Conservation (phyloP, 1,284 basidiomycete species). For the Malassezia pachydermatis region DNA sequence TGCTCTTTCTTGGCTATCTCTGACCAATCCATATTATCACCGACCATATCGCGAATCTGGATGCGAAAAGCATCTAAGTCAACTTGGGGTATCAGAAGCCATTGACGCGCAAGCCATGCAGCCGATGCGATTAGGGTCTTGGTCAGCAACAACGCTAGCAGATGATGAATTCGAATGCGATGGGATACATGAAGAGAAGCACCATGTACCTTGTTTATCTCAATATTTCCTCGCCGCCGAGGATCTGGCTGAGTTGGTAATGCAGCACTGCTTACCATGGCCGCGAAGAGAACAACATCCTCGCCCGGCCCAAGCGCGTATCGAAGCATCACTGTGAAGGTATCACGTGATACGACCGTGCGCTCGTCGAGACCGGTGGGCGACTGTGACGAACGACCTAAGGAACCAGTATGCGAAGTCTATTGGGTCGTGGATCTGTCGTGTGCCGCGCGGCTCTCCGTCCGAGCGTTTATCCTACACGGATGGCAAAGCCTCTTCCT, state of each 20-base stretch:
- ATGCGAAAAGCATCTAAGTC: constrained; percentile 17
- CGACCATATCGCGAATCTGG: constrained; percentile 9
- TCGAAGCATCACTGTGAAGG: constrained; percentile 1
- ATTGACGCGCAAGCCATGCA: constrained; percentile 38
- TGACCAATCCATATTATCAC: not conserved
- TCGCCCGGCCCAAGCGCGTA: too few species aligned
- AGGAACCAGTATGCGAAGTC: too few species aligned
- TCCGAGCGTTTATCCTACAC: not conserved
- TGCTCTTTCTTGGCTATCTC: not conserved
- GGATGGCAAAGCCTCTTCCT: too few species aligned
- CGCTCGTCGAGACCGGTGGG: too few species aligned
- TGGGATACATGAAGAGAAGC: not conserved
- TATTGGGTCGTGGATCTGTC: not conserved
- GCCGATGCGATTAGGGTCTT: constrained; percentile 43
- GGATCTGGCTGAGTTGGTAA: constrained; percentile 13
- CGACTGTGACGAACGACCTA: too few species aligned
- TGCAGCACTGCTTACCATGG: not conserved
- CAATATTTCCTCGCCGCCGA: constrained; percentile 18
- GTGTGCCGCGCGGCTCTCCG: not conserved
- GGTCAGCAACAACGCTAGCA: constrained; percentile 40
- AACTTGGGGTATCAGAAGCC: constrained; percentile 33
- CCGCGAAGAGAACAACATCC: not conserved
- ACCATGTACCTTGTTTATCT: constrained; percentile 12
- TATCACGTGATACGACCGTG: constrained; percentile 1
- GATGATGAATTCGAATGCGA: constrained; percentile 39